These are phyloP conservation scores for Vigna mungo DNA, from an alignment of 306 rosid species.

Conservation along the genomic window DNA sequence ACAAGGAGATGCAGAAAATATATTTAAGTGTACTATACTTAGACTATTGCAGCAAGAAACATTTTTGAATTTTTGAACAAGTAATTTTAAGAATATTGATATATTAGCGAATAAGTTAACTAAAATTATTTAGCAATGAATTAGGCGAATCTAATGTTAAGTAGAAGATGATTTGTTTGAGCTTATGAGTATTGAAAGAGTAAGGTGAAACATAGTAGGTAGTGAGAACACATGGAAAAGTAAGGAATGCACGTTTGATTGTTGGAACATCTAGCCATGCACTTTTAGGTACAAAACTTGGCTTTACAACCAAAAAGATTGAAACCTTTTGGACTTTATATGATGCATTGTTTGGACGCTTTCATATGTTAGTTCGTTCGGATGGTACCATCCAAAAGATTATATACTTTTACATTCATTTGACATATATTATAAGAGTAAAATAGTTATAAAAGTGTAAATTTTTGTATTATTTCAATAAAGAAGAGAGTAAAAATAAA, in stretches of 20 bases:
- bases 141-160: too few relatives aligned
- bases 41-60: not conserved
- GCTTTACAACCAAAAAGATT: conserved; percentile 54
- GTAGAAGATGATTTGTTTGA: too few relatives aligned
- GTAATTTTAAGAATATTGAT: too few relatives aligned
- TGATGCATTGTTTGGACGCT: not conserved
- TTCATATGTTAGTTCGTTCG: conserved; percentile 10
- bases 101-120: too few relatives aligned
- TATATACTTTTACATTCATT: too few relatives aligned
- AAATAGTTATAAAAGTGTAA: too few relatives aligned
- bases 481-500: too few relatives aligned
- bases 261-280: conserved; percentile 30
- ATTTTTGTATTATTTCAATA: too few relatives aligned
- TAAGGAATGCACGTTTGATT: conserved; percentile 55
- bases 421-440: too few relatives aligned
- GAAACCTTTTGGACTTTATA: conserved; percentile 1
- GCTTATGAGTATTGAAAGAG: too few relatives aligned
- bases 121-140: too few relatives aligned
- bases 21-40: conserved; percentile 32
- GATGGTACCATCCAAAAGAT: too few relatives aligned
- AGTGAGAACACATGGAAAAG: conserved; percentile 49
- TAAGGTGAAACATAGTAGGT: conserved; percentile 2
- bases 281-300: conserved; percentile 52
- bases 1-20: conserved; percentile 20
- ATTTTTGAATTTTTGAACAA: not conserved